Evolutionary conservation across 1,284 basidiomycete species (phyloP).

Genomic region (Fistulinella cinereoalba): DNA sequence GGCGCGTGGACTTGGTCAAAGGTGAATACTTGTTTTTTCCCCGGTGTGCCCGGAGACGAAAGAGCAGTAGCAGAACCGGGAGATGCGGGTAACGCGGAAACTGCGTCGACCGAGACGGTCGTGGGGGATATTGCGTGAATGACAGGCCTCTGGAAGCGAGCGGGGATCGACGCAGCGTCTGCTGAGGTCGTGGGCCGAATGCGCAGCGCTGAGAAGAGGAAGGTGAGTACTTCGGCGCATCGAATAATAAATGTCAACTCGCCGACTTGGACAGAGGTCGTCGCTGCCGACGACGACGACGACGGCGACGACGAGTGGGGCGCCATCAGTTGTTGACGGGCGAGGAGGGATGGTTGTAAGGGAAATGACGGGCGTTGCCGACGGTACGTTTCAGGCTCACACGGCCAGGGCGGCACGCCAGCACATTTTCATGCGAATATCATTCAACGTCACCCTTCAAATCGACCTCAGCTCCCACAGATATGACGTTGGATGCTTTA

Average conservation of each 20-base stretch:
- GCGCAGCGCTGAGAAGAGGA: slow-evolving; percentile 66
- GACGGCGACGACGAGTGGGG: slow-evolving; percentile 45
- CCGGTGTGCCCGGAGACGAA: slow-evolving; percentile 35
- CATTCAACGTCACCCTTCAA: slow-evolving; percentile 9
- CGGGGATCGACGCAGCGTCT: slow-evolving; percentile 82
- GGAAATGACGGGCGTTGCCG: slow-evolving; percentile 32
- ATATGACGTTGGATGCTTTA: too few species aligned
- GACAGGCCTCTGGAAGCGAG: slow-evolving; percentile 89
- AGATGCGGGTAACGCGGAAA: slow-evolving; percentile 45
- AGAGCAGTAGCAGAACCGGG: slow-evolving; percentile 52
- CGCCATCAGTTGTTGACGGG: slow-evolving; percentile 51
- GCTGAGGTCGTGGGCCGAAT: slow-evolving; percentile 86
- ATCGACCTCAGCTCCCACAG: slow-evolving; percentile 2
- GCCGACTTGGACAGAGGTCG: slow-evolving; percentile 88
- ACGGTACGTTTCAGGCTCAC: slow-evolving; percentile 25
- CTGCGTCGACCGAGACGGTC: slow-evolving; percentile 73
- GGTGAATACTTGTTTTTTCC: slow-evolving; percentile 84
- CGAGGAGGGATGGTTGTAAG: slow-evolving; percentile 19
- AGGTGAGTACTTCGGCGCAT: slow-evolving; percentile 7
- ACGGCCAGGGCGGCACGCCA: slow-evolving; percentile 16
- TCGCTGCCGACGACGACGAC: slow-evolving; percentile 59
- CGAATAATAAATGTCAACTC: slow-evolving; percentile 34
- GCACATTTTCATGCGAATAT: neutral
- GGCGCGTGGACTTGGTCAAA: slow-evolving; percentile 94
- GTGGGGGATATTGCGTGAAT: slow-evolving; percentile 72